These are phyloP conservation scores for Ilyonectria destructans DNA, from an alignment of 2,329 filamentous ascomycete genomes.

Conservation along the genomic window DNA sequence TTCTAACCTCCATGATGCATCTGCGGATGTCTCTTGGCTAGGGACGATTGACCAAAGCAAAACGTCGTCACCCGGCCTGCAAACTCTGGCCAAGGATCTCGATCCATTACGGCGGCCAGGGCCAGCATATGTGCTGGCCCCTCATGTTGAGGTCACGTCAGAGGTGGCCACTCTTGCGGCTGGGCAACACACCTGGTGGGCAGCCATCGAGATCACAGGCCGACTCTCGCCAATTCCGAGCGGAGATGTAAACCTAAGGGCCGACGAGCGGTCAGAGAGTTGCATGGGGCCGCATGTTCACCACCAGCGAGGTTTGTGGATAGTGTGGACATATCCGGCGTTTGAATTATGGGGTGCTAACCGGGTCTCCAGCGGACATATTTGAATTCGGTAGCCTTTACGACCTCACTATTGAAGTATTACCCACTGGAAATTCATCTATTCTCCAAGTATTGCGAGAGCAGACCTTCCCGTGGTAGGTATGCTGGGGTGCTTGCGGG, in stretches of 20 bases:
- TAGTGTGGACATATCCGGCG: conserved; percentile 7
- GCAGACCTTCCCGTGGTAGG: conserved; percentile 61
- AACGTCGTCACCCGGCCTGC: background rate
- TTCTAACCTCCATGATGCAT: conserved; percentile 38
- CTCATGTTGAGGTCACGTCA: conserved; percentile 61
- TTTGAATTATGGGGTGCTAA: conserved; percentile 28
- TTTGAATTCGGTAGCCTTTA: conserved; percentile 66
- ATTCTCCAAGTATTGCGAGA: conserved; percentile 65
- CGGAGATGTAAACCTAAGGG: conserved; percentile 1
- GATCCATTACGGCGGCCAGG: conserved; percentile 7
- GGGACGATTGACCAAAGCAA: background rate
- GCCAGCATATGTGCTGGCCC: conserved; percentile 55
- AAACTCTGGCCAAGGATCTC: background rate
- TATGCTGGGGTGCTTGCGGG: conserved; percentile 9
- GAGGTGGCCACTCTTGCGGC: conserved; percentile 57
- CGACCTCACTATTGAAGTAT: conserved; percentile 64
- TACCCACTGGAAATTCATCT: conserved; percentile 58
- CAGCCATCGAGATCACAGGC: conserved; percentile 65
- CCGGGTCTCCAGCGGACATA: conserved; percentile 47
- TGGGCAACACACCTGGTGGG: conserved; percentile 61
- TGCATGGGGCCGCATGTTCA: conserved; percentile 26
- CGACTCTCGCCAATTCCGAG: conserved; percentile 43
- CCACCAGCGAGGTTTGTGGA: conserved; percentile 43
- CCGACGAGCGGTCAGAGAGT: conserved; percentile 21
- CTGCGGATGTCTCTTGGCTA: conserved; percentile 10